Base-by-base conservation (phyloP, 106 monocot genomes). In the Allium sativum region DNA sequence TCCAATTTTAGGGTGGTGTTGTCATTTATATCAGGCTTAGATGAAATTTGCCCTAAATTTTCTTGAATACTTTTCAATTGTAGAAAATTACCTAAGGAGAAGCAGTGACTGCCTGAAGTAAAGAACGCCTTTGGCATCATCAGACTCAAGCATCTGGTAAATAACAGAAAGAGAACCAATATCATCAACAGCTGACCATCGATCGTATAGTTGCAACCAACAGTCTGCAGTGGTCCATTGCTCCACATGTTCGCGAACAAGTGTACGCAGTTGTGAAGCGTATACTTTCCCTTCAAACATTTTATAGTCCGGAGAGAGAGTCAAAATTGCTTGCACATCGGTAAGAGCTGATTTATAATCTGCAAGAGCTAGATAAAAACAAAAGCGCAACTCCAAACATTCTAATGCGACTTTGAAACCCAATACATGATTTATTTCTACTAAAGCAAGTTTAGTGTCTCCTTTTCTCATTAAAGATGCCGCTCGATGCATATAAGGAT, bases 131-230 rank as follows among this genome's bases (percentile, higher is more conserved):
- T 98, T 98, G 20, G 84, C 72, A 9, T 76, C 80, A 81, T 88
- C 91, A 48, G 48, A 70, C 60, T 89, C 83, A 18, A 92, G 76
- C 91, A 98, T 92, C 67, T 88, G 88, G 68, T 85, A 98, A 9
- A 98, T 88, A 44, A 92, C 98, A 21, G 91, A 92, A 62, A 98
- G 82, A 10, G 98, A 98, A 54, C 98, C 98, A 43, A 98, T 85
- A 80, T 98, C 98, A 85, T 98, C 98, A 7, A 92, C 98, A 14
- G 88, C 75, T n/a, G 91, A 92, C 98, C 98, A 98, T 47, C 88
- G 65, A 46, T 98, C 98, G 73, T 92, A 98, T 48, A 98, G 82
- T 45, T 98, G 91, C 61, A 98, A 61, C 98, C 98, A 98, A 72
- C 98, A 98, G 65, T 98, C 98, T 14, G 92, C 98, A 50, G 82